Percentiles rank a stretch among this genome's conserved stretches.
Evolutionary conservation across 495 filamentous ascomycete genomes (phyloP).

Genomic region (Penicillium herquei): DNA sequence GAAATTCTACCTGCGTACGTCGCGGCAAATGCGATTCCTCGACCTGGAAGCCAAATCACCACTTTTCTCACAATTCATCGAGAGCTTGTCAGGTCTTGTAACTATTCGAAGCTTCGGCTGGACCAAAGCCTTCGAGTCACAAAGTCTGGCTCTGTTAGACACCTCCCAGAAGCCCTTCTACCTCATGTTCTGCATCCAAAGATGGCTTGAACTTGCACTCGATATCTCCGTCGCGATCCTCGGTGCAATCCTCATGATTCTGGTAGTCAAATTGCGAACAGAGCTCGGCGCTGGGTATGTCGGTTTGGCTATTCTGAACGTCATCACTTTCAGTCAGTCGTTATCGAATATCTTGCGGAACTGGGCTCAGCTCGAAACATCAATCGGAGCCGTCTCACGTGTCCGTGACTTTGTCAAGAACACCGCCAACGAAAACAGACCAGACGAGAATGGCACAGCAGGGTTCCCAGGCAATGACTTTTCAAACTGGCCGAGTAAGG

Average conservation of each 20-base stretch:
- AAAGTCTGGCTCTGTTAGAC: slow-evolving; percentile 31
- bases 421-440: slow-evolving; percentile 6
- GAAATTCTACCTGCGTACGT: slow-evolving; percentile 58
- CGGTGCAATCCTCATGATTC: slow-evolving; percentile 1
- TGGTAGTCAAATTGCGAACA: slow-evolving; percentile 15
- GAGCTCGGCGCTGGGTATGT: slow-evolving; percentile 34
- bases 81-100: slow-evolving; percentile 38
- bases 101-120: slow-evolving; percentile 55
- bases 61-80: slow-evolving; percentile 50
- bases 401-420: slow-evolving; percentile 13
- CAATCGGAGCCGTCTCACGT: slow-evolving; percentile 20
- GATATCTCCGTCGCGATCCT: slow-evolving; percentile 37
- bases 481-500: slow-evolving; percentile 4
- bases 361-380: slow-evolving; percentile 23
- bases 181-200: slow-evolving; percentile 45
- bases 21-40: slow-evolving; percentile 57
- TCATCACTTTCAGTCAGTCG: slow-evolving; percentile 15
- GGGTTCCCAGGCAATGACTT: neutral
- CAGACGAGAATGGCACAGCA: neutral
- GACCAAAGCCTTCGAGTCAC: slow-evolving; percentile 15
- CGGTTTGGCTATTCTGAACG: slow-evolving; percentile 18
- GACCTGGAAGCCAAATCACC: slow-evolving; percentile 55
- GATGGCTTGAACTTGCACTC: slow-evolving; percentile 39
- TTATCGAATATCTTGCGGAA: neutral
- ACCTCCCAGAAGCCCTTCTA: slow-evolving; percentile 42